phyloP scores from a whole-genome alignment of 164 flowering plant genomes.

The Pachysandra terminalis region DNA sequence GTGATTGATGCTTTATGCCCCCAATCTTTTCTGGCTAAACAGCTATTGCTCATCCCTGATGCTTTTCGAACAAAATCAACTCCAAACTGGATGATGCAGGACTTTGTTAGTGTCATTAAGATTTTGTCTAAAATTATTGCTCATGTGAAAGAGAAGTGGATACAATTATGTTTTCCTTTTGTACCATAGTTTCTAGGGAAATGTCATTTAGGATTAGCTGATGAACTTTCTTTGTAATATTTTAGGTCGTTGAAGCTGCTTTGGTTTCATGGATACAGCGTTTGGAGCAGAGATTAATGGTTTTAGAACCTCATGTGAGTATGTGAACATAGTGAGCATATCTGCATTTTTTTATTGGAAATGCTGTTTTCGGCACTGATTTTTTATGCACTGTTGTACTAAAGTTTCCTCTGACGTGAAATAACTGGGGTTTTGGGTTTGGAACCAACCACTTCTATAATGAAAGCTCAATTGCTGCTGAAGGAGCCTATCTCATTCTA shows the following conservation, averaged over 20 bases:
- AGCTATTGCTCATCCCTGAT: not conserved
- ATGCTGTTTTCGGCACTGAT: not conserved
- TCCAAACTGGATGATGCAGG: not conserved
- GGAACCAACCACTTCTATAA: too few relatives aligned
- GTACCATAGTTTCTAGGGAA: not conserved
- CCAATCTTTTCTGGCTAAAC: not conserved
- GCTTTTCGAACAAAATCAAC: not conserved
- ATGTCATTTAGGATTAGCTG: not conserved
- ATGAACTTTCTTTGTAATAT: conserved; percentile 1
- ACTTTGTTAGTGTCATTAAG: not conserved
- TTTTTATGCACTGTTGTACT: not conserved
- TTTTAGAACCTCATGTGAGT: conserved; percentile 99
- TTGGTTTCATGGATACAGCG: conserved; percentile 82
- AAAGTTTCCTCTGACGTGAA: not conserved
- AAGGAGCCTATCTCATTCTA: too few relatives aligned
- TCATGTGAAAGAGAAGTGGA: not conserved
- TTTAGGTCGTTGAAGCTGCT: conserved; percentile 97
- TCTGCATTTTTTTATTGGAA: conserved; percentile 6
- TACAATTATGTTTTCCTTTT: not conserved
- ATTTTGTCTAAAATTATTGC: not conserved
- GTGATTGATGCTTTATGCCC: not conserved
- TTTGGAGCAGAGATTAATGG: conserved; percentile 71
- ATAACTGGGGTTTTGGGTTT: too few relatives aligned
- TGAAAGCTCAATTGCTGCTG: too few relatives aligned
- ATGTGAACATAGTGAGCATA: conserved; percentile 51